A percentile compares a stretch with the other conserved stretches of the same genome.
Evolutionary conservation across 148 eudicot species (phyloP).

Genomic region (Chenopodium berlandieri): DNA sequence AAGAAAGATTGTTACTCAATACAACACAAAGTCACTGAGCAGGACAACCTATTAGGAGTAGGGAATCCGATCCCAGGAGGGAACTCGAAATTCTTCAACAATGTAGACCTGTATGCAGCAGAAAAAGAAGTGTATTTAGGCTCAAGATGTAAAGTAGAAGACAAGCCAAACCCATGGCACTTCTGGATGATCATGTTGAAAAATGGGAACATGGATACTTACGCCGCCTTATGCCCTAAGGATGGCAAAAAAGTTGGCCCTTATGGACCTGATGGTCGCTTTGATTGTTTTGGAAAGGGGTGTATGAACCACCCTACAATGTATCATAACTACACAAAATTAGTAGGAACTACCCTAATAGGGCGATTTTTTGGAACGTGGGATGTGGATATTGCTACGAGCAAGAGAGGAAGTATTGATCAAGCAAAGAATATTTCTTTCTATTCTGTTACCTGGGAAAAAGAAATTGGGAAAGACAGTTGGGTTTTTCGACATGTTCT

Average conservation of each 20-base stretch:
- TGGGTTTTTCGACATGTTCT: constrained; percentile 47
- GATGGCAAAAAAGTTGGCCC: constrained; percentile 38
- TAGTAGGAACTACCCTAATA: constrained; percentile 17
- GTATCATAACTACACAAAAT: constrained; percentile 35
- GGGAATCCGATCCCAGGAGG: constrained; percentile 38
- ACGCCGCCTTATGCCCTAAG: constrained; percentile 34
- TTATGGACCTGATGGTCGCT: constrained; percentile 24
- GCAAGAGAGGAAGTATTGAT: background rate
- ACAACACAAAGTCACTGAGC: constrained; percentile 37
- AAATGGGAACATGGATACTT: constrained; percentile 48
- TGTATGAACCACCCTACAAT: constrained; percentile 50
- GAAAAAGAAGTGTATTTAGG: constrained; percentile 45
- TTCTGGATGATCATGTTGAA: constrained; percentile 67
- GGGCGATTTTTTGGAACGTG: constrained; percentile 48
- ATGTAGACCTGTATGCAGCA: constrained; percentile 39
- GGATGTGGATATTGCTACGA: constrained; percentile 36
- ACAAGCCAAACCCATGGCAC: constrained; percentile 48
- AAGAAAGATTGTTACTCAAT: constrained; percentile 8
- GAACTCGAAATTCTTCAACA: background rate
- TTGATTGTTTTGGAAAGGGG: constrained; percentile 46
- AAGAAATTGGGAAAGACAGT: constrained; percentile 43
- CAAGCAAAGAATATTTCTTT: constrained; percentile 23
- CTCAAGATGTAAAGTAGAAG: constrained; percentile 40
- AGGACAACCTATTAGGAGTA: constrained; percentile 42
- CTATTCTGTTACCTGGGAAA: constrained; percentile 43